Evolutionary conservation across 108 stramenopile genomes (phyloP).

Genomic region (Aurantiochytrium sp.): DNA sequence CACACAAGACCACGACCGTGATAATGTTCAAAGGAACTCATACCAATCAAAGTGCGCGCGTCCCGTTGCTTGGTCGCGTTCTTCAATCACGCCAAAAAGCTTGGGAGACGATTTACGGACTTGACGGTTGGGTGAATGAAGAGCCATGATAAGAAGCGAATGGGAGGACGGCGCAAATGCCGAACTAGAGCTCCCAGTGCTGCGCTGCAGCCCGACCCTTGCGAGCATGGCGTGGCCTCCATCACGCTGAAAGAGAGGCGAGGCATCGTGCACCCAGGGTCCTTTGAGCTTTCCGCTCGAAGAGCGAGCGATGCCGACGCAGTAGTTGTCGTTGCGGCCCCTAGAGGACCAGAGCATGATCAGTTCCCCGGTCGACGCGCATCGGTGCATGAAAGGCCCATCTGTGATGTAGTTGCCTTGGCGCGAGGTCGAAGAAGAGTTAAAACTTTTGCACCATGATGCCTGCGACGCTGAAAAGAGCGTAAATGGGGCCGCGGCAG

Average conservation of each 20-base stretch:
- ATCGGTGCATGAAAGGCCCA: neutral
- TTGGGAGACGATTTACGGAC: neutral
- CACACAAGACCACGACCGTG: neutral
- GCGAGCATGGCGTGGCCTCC: conserved; percentile 6
- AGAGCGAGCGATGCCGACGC: neutral
- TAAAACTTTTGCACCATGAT: neutral
- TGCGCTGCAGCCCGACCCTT: neutral
- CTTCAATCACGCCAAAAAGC: neutral
- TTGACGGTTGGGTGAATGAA: conserved; percentile 7
- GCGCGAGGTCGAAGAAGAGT: neutral
- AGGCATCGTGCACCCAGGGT: neutral
- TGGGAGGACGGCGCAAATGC: neutral
- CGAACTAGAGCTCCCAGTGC: neutral
- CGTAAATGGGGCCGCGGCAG: neutral
- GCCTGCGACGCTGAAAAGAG: conserved; percentile 8
- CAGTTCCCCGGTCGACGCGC: neutral
- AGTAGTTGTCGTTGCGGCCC: neutral
- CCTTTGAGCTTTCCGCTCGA: neutral
- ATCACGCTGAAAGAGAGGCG: neutral
- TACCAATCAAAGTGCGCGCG: neutral
- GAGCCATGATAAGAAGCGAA: neutral
- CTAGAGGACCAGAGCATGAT: conserved; percentile 10
- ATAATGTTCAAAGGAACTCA: neutral
- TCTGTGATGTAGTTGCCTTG: neutral
- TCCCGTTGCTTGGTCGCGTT: neutral